Base-by-base conservation (phyloP, 1,284 basidiomycete genomes). In the Quambalaria eucalypti region DNA sequence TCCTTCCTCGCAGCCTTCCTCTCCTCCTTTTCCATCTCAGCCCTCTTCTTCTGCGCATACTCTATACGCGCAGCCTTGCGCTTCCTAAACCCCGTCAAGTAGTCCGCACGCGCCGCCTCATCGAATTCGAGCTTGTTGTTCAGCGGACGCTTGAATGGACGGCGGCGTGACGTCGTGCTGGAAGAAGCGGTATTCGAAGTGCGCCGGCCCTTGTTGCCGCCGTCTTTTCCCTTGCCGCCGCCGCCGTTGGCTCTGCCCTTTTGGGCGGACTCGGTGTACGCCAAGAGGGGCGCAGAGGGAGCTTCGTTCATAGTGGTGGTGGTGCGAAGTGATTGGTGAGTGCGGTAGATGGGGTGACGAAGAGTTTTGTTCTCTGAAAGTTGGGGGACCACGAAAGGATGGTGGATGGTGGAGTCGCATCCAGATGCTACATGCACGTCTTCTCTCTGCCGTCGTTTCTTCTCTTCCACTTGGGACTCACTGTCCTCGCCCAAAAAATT, bases 51-150 rank as follows among this genome's bases (percentile, higher is more conserved):
- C 30, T 31, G 23, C 16, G 50, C 48, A 23, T 42, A 48, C 28
- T 52, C 48, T 9, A 50, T 53, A 6, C 68, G 59, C 50, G 62
- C 65, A 52, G 67, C 60, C 59, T 74, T 74, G 49, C 72, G 61
- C 61, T 71, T 73, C 39, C 59, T 57, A 55, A 74, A 74, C n/a
- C 72, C 72, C 2, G 71, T 73, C 14, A 74, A 60, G 51, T 61
- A 74, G 36, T 74, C 72, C 25, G 60, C 56, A 23, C 72, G 55
- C 9, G 66, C 66, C 44, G 56, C 63, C 14, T 74, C 72, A 57
- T 74, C 71, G 50, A 74, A 74, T 2, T 59, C 29, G n/a, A 74
- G 42, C 21, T 26, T 21, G 42, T 14, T 23, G 16, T 46, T 46
- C 16, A 26, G 21, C 21, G 21, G 21, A 12, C 25, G 19, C 36